A percentile compares a stretch with the other conserved stretches of the same genome.
Evolutionary conservation across 768 basidiomycete genomes (phyloP).

Genomic region (Termitomyces sp.): DNA sequence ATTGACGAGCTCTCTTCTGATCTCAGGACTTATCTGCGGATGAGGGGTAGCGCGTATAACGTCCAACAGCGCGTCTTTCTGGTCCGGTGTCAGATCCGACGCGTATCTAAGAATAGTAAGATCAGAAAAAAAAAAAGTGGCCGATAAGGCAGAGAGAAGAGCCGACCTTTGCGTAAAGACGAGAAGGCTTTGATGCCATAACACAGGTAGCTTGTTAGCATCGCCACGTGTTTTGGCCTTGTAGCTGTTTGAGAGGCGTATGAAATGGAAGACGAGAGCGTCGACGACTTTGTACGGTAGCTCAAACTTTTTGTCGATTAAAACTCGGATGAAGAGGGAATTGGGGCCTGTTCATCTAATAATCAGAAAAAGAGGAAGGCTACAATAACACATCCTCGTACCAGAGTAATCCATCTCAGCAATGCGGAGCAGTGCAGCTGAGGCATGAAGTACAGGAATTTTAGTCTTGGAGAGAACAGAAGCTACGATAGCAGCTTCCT

Average conservation of each 20-base stretch:
- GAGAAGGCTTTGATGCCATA: conserved; percentile 97
- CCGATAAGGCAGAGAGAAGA: conserved; percentile 2
- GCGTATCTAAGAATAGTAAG: conserved; percentile 62
- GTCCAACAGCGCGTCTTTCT: conserved; percentile 95
- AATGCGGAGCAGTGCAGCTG: conserved; percentile 88
- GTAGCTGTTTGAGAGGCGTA: conserved; percentile 89
- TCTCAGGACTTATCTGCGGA: conserved; percentile 82
- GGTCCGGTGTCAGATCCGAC: conserved; percentile 90
- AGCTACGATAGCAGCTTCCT: conserved; percentile 91
- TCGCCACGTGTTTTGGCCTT: conserved; percentile 68
- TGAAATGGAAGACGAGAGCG: conserved; percentile 96
- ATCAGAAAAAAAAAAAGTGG: conserved; percentile 5
- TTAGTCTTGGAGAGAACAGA: conserved; percentile 88
- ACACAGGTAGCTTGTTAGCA: conserved; percentile 81
- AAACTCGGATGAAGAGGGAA: conserved; percentile 93
- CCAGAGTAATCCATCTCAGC: conserved; percentile 97
- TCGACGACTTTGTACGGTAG: conserved; percentile 98
- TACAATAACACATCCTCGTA: conserved; percentile 17
- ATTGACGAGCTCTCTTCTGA: conserved; percentile 84
- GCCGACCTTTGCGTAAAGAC: conserved; percentile 87
- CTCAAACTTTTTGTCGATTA: conserved; percentile 97
- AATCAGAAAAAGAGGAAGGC: background rate
- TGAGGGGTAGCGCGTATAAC: conserved; percentile 85
- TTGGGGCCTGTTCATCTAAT: conserved; percentile 58
- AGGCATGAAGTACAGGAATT: conserved; percentile 94